phyloP scores from a whole-genome alignment of 1,284 basidiomycete genomes.

The Stygiomarasmius scandens region DNA sequence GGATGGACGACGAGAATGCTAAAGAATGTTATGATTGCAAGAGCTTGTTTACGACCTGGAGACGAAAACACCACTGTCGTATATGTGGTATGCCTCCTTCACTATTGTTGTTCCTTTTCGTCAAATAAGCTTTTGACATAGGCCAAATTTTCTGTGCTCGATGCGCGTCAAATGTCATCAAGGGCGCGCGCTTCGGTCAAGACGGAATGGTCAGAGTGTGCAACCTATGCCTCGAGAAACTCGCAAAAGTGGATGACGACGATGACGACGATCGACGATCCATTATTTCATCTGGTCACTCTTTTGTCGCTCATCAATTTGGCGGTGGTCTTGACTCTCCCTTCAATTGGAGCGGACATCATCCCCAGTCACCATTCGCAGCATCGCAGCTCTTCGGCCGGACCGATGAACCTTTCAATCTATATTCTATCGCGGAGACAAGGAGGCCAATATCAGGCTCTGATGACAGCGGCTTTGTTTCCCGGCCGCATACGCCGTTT shows the following conservation, averaged over 20 bases:
- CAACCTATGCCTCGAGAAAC: conserved; percentile 91
- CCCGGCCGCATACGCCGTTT: conserved; percentile 52
- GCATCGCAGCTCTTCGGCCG: conserved; percentile 82
- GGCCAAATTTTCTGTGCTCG: conserved; percentile 91
- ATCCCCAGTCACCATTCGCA: conserved; percentile 86
- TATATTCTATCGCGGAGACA: conserved; percentile 80
- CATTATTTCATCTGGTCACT: conserved; percentile 66
- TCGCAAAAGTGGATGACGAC: conserved; percentile 81
- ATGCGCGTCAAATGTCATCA: conserved; percentile 97
- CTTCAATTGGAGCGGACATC: conserved; percentile 42
- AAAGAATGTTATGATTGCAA: conserved; percentile 96
- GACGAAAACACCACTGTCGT: conserved; percentile 92
- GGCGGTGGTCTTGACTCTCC: conserved; percentile 48
- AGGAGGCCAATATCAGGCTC: conserved; percentile 56
- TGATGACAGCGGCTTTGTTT: conserved; percentile 54
- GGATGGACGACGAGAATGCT: conserved; percentile 97
- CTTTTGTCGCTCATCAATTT: conserved; percentile 66
- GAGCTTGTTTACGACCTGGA: conserved; percentile 89
- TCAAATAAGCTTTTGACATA: conserved; percentile 30
- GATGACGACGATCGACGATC: conserved; percentile 85
- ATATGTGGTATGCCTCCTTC: conserved; percentile 72
- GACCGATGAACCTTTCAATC: conserved; percentile 72
- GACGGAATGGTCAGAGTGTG: conserved; percentile 93
- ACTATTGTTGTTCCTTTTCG: background rate
- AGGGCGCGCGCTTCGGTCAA: conserved; percentile 91